Evolutionary conservation across 2,329 filamentous ascomycete genomes (phyloP), one percentile per base, ranked within the genome.

Genomic region (Colletotrichum aenigma): DNA sequence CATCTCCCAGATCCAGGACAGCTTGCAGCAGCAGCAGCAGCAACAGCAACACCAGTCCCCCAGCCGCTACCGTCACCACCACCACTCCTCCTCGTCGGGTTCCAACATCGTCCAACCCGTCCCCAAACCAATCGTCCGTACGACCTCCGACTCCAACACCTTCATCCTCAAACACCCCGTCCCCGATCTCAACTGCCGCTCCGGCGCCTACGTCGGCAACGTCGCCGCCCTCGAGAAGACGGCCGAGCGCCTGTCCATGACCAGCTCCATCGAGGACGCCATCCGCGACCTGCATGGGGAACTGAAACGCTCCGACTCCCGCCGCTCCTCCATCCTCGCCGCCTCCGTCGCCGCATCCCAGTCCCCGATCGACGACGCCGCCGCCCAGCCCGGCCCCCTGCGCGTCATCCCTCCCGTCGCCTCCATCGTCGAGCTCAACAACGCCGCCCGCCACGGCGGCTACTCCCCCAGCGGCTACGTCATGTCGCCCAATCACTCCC

Each of bases 191-290:
- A 91, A 91, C 81, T 88, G 88, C 66, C 88, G 92, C 71, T 90
- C 92, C 74, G 91, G 90, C 30, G 91, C 91, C 36, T 92, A 91
- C 81, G 85, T 89, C 21, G 89, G 89, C 81, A 95, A 94, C 85
- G 92, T 96, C 77, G 92, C 93, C 78, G 91, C 93, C 66, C 90
- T 96, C 77, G 94, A 96, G 84, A 92, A 93, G 78, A 93, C 92
- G 13, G 94, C 94, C 65, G 94, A 96, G 84, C 90, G 92, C 78
- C 88, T 96, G 83, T 94, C 93, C 79, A 90, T 91, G 86, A 93
- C 92, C 72, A 94, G 93, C 77, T 95, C 94, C 77, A 94, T 96
- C 81, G 94, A 94, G 80, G 91, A 94, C 86, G 94, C 94, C 79
- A 96, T 96, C 79, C 91, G 93, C 75, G 91, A 93, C 80, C 88